A percentile compares a stretch with the other conserved stretches of the same genome.
Evolutionary conservation across 768 basidiomycete genomes (phyloP).

Genomic region (Boletellus sp.): DNA sequence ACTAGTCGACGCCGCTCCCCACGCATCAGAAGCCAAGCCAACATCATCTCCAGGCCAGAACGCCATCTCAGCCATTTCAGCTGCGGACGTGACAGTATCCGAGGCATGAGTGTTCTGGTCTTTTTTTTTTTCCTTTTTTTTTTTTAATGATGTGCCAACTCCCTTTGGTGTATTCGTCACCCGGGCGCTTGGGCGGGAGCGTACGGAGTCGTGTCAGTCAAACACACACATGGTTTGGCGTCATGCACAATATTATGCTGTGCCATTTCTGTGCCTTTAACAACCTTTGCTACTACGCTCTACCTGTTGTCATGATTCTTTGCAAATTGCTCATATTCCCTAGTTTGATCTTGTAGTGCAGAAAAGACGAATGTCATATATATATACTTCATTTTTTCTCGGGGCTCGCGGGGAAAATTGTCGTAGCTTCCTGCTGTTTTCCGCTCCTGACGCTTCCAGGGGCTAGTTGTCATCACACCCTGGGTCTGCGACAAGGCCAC

Average conservation of each 20-base stretch:
- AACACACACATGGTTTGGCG: slow-evolving; percentile 21
- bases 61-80: slow-evolving; percentile 27
- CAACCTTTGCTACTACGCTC: slow-evolving; percentile 21
- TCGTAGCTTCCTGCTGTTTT: too few relatives aligned
- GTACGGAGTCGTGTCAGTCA: slow-evolving; percentile 15
- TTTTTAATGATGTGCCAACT: slow-evolving; percentile 8
- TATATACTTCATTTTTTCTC: neutral
- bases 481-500: too few relatives aligned
- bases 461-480: too few relatives aligned
- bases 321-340: slow-evolving; percentile 26
- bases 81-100: slow-evolving; percentile 41
- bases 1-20: slow-evolving; percentile 15
- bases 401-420: too few relatives aligned
- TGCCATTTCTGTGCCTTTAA: slow-evolving; percentile 23
- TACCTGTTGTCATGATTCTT: slow-evolving; percentile 28
- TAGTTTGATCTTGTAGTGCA: slow-evolving; percentile 18
- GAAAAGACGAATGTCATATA: slow-evolving; percentile 12
- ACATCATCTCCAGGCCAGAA: slow-evolving; percentile 25
- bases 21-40: slow-evolving; percentile 20
- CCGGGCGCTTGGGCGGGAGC: slow-evolving; percentile 1
- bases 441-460: too few relatives aligned
- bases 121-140: slow-evolving; percentile 8
- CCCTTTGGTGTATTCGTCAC: slow-evolving; percentile 15
- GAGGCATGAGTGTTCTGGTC: slow-evolving; percentile 30
- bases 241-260: slow-evolving; percentile 15